Evolutionary conservation across 225 moss, liverwort and hornwort species (phyloP).

Genomic region (Neckera pumila): DNA sequence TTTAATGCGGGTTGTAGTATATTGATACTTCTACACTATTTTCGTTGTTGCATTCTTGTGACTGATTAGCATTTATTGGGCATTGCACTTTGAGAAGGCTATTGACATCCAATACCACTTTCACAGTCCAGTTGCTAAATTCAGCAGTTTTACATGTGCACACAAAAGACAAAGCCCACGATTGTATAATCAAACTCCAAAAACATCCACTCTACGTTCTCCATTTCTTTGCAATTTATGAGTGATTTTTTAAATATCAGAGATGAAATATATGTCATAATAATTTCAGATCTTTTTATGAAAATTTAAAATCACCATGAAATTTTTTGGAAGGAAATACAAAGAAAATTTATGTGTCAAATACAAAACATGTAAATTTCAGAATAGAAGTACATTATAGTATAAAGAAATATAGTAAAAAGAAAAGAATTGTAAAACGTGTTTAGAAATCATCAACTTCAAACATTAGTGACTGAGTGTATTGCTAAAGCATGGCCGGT

Average conservation of each 20-base stretch:
- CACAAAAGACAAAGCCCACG: background rate
- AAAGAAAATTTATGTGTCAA: background rate
- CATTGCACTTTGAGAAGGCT: background rate
- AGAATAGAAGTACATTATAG: no score
- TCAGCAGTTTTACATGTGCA: background rate
- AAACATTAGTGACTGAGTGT: background rate
- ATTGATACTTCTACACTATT: background rate
- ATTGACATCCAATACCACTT: background rate
- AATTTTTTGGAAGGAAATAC: fast-evolving
- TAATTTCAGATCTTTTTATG: background rate
- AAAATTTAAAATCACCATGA: background rate
- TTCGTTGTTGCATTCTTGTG: background rate
- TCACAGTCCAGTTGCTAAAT: background rate
- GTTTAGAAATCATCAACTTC: background rate
- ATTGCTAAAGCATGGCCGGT: background rate
- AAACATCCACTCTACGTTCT: background rate
- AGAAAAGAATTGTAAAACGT: background rate
- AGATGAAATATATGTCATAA: no score
- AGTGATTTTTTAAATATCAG: background rate
- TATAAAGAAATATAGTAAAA: background rate
- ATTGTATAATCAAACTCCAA: background rate
- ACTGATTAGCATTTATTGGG: background rate
- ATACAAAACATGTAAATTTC: background rate
- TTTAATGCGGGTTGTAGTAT: background rate
- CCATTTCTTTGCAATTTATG: background rate